Conservation (phyloP, 1,284 basidiomycete species). For the Ustilago nuda region DNA sequence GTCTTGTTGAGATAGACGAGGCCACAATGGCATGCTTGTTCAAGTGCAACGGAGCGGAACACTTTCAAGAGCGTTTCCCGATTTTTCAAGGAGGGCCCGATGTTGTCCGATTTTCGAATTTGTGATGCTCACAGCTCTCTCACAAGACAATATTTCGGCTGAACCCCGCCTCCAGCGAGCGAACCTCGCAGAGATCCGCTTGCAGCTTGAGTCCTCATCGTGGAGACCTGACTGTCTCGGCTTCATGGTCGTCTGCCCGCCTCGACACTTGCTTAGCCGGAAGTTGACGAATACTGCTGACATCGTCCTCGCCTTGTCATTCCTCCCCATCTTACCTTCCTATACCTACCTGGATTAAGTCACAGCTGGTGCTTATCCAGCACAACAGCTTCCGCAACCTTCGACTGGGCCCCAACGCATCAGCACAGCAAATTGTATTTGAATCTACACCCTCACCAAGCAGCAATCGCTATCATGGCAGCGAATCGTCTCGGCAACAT, state of each 20-base stretch:
- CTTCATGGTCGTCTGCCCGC: conserved; percentile 11
- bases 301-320: background rate
- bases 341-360: background rate
- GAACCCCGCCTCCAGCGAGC: conserved; percentile 29
- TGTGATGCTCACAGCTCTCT: conserved; percentile 12
- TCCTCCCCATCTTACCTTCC: conserved; percentile 6
- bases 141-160: conserved; percentile 39
- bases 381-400: background rate
- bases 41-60: no score
- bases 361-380: conserved; percentile 3
- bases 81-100: conserved; percentile 4
- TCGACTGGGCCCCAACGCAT: background rate
- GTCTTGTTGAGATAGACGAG: background rate
- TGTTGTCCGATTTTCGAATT: conserved; percentile 15
- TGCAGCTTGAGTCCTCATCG: conserved; percentile 15
- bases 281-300: background rate
- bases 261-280: conserved; percentile 15
- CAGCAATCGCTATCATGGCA: conserved; percentile 33
- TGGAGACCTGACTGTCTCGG: conserved; percentile 5
- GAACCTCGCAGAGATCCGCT: conserved; percentile 1
- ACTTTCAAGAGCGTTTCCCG: background rate
- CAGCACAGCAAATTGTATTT: background rate
- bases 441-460: background rate
- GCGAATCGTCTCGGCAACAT: conserved; percentile 51
- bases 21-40: background rate